A percentile compares a stretch with the other conserved stretches of the same genome.
Conservation (phyloP, 495 filamentous ascomycete species). For the Penicillium robsamsonii region DNA sequence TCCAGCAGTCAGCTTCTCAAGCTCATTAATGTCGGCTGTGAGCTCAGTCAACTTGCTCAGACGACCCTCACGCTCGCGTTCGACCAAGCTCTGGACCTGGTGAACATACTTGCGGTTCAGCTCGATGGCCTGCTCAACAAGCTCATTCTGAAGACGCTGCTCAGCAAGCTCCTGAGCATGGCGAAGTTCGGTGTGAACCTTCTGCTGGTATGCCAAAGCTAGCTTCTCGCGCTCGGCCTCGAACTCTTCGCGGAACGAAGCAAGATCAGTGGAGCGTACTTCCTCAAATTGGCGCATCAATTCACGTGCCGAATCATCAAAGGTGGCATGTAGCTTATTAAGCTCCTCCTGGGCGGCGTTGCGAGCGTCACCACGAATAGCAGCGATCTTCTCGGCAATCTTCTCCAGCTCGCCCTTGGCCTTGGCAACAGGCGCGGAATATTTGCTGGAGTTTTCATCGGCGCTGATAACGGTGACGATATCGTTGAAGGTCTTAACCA, state of each 20-base stretch:
- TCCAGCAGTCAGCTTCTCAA: conserved; percentile 78
- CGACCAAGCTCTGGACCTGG: conserved; percentile 77
- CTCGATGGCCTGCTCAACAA: conserved; percentile 86
- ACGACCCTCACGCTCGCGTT: conserved; percentile 82
- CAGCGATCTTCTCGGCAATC: conserved; percentile 69
- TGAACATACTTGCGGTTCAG: conserved; percentile 79
- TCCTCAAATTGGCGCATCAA: conserved; percentile 67
- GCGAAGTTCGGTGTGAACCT: conserved; percentile 72
- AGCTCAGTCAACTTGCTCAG: conserved; percentile 83
- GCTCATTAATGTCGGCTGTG: conserved; percentile 67
- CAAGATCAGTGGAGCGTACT: conserved; percentile 71
- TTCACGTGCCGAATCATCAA: conserved; percentile 77
- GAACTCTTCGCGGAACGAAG: conserved; percentile 81
- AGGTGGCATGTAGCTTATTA: conserved; percentile 64
- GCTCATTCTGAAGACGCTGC: conserved; percentile 74
- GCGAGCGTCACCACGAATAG: conserved; percentile 63
- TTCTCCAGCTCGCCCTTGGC: conserved; percentile 81
- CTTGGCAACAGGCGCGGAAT: conserved; percentile 69
- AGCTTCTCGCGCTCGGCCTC: conserved; percentile 82
- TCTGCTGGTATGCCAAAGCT: conserved; percentile 69
- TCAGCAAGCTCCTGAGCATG: conserved; percentile 72
- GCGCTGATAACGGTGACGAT: conserved; percentile 90
- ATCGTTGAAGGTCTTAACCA: conserved; percentile 94
- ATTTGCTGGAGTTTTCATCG: conserved; percentile 69
- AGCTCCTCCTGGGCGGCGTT: conserved; percentile 77